phyloP scores from a whole-genome alignment of 2,329 filamentous ascomycete species.

The Sclerotinia glacialis region DNA sequence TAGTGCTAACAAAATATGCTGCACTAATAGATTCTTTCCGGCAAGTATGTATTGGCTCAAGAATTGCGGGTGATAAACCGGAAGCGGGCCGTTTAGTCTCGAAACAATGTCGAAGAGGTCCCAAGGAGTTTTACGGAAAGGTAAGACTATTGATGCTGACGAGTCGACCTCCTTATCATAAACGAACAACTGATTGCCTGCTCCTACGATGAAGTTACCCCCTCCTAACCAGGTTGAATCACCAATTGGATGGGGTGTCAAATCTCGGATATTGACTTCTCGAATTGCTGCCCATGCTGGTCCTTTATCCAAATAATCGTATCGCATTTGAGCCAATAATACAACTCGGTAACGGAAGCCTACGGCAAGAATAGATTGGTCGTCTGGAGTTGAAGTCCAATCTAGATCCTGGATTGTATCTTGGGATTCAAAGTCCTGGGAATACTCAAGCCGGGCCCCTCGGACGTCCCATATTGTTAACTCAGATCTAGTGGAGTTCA shows the following conservation, averaged over 20 bases:
- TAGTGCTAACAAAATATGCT: slow-evolving; percentile 68
- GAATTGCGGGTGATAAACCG: slow-evolving; percentile 90
- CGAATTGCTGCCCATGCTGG: slow-evolving; percentile 86
- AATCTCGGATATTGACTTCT: slow-evolving; percentile 75
- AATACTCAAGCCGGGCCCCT: slow-evolving; percentile 76
- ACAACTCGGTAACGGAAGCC: slow-evolving; percentile 85
- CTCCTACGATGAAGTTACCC: slow-evolving; percentile 81
- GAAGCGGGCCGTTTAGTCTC: slow-evolving; percentile 79
- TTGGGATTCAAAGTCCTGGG: slow-evolving; percentile 68
- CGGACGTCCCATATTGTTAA: slow-evolving; percentile 90
- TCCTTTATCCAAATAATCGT: slow-evolving; percentile 83
- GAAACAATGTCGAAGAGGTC: slow-evolving; percentile 81
- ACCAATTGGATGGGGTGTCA: slow-evolving; percentile 86
- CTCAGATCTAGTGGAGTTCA: slow-evolving; percentile 68
- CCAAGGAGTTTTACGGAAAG: slow-evolving; percentile 32
- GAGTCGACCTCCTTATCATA: slow-evolving; percentile 73
- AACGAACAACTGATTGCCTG: slow-evolving; percentile 87
- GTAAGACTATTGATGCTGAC: slow-evolving; percentile 40
- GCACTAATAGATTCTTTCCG: slow-evolving; percentile 71
- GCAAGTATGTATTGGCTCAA: slow-evolving; percentile 81
- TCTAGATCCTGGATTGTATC: slow-evolving; percentile 83
- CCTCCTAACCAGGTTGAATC: slow-evolving; percentile 89
- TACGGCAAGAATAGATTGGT: slow-evolving; percentile 86
- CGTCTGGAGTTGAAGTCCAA: slow-evolving; percentile 89
- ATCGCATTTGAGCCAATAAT: slow-evolving; percentile 81